Percentiles rank a stretch among this genome's conserved stretches.
Conservation (phyloP, 2,329 filamentous ascomycete species). For the Fusarium domesticum region DNA sequence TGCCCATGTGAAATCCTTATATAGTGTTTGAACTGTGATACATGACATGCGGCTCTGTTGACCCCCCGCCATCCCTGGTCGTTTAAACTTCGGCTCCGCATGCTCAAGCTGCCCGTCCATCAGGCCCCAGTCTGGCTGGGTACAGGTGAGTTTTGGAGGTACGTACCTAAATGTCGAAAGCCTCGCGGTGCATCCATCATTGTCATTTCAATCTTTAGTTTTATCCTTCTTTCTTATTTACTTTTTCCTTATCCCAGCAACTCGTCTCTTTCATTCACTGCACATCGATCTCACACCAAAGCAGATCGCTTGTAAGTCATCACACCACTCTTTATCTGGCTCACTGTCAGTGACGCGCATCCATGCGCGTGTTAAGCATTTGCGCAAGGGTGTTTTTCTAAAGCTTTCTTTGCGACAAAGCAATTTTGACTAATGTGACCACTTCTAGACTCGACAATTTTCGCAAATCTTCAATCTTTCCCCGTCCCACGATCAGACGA, state of each 20-base stretch:
- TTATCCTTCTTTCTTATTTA: neutral
- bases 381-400: neutral
- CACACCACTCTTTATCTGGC: neutral
- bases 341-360: slow-evolving; percentile 10
- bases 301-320: neutral
- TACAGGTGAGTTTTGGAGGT: slow-evolving; percentile 6
- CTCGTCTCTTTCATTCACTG: slow-evolving; percentile 1
- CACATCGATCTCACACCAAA: neutral
- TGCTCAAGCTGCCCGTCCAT: too few relatives aligned
- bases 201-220: slow-evolving; percentile 10
- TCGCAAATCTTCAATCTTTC: too few relatives aligned
- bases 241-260: slow-evolving; percentile 6
- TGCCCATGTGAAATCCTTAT: too few relatives aligned
- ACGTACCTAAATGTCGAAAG: slow-evolving; percentile 9
- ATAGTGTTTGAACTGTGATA: too few relatives aligned
- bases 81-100: slow-evolving; percentile 25
- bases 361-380: slow-evolving; percentile 1
- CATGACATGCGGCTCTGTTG: slow-evolving; percentile 1
- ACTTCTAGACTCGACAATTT: neutral
- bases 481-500: neutral
- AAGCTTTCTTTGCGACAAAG: neutral
- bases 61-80: slow-evolving; percentile 3
- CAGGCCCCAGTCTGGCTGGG: slow-evolving; percentile 3
- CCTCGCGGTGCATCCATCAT: neutral
- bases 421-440: slow-evolving; percentile 10